Evolutionary conservation across 768 basidiomycete species (phyloP).

Genomic region (Tylopilus plumbeoviolaceoides): DNA sequence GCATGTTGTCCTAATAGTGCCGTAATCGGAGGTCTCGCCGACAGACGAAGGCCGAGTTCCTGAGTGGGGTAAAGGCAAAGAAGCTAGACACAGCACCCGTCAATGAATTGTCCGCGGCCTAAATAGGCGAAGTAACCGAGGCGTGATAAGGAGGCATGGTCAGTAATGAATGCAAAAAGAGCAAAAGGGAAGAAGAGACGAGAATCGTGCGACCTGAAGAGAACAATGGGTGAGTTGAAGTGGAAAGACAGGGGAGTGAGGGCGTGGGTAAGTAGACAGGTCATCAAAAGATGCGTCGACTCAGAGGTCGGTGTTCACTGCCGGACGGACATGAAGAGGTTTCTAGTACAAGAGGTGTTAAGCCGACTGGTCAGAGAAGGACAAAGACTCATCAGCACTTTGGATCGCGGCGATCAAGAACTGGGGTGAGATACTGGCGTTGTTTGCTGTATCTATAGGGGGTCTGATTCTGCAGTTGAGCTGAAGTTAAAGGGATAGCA

Average conservation of each 20-base stretch:
- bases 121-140: no score
- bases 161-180: background rate
- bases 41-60: background rate
- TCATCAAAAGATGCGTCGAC: background rate
- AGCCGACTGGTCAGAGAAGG: background rate
- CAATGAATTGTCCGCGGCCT: background rate
- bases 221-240: background rate
- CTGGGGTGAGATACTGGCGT: background rate
- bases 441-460: conserved; percentile 7
- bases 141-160: background rate
- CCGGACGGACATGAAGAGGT: background rate
- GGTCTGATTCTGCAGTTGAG: background rate
- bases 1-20: no score
- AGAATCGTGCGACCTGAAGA: background rate
- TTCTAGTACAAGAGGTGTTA: background rate
- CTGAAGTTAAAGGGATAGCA: no score
- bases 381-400: background rate
- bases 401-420: background rate
- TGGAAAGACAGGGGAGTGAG: background rate
- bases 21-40: conserved; percentile 10
- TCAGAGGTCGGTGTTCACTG: background rate
- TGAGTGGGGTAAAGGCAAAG: background rate
- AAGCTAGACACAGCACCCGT: conserved; percentile 11
- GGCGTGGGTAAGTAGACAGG: background rate
- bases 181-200: background rate